Evolutionary conservation across 805 yeast genomes (phyloP), one percentile per base, ranked within the genome.

Genomic region (Geotrichum ghanense): DNA sequence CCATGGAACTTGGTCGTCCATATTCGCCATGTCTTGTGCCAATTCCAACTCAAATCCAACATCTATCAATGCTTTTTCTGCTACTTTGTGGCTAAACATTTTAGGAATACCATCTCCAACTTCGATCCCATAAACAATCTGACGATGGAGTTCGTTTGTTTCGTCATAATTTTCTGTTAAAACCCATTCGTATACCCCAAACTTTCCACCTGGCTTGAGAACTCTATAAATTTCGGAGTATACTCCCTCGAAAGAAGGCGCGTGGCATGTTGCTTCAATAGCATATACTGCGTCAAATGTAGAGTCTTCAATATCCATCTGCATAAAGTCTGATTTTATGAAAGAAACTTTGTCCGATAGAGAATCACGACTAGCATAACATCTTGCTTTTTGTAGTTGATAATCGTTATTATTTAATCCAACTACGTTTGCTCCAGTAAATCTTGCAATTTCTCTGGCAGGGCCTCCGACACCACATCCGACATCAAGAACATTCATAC

Each of bases 401-500:
- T 90, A 90, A 69, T 90, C 98, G 65, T 92, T 92, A 74, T 90
- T 90, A 73, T 90, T 90, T 59, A 90, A 74, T 44, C 98, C 98
- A 52, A 84, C 84, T 62, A 90, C 74, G 57, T 77, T 70, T 69
- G 89, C 82, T 58, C 82, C 87, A 45, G 97, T 83, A 73, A 90
- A 90, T 63, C 95, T 79, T 51, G 83, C 75, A 60, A 90, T 90
- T 71, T 90, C 96, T 67, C 97, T 83, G 20, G 95, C 97, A 59
- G 98, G 98, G 40, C 98, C 98, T 63, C 98, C 98, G 59, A 90
- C 95, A 74, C 98, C 98, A 73, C 98, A 92, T 42, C 98, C 98
- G 49, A 90, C 98, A 64, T 90, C 98, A 56, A 90, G 75, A 16
- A 90, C 98, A 60, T 81, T 79, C 86, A 83, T 84, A 56, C 79